Conservation (phyloP, 139 green algal genomes). For the Yamagishiella unicocca region DNA sequence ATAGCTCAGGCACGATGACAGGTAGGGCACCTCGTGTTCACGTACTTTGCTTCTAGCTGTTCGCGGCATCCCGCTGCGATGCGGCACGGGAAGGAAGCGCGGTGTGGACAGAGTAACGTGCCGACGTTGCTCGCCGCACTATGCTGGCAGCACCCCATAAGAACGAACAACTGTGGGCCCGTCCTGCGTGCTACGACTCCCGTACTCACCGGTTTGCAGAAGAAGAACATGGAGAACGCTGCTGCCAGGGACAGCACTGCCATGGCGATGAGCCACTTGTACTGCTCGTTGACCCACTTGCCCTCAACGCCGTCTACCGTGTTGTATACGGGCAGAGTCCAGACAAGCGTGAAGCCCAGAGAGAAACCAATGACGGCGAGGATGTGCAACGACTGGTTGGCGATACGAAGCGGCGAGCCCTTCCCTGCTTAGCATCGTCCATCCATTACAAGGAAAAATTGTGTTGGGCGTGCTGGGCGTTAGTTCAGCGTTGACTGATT, state of each 20-base stretch:
- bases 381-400: slow-evolving; percentile 22
- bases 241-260: background rate
- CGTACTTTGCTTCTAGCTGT: background rate
- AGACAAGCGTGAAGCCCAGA: slow-evolving; percentile 47
- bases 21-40: background rate
- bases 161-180: background rate
- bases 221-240: slow-evolving; percentile 36
- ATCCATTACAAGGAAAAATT: no score
- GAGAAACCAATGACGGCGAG: slow-evolving; percentile 32
- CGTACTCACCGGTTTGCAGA: slow-evolving; percentile 33
- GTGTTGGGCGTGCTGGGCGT: no score
- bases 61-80: background rate
- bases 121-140: no score
- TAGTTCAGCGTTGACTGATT: no score
- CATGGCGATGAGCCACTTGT: slow-evolving; percentile 44
- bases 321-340: slow-evolving; percentile 47
- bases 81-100: no score
- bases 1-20: background rate
- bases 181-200: background rate
- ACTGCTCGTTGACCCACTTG: slow-evolving; percentile 32
- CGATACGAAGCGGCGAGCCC: background rate
- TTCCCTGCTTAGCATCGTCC: background rate
- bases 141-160: background rate
- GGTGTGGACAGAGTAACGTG: no score
- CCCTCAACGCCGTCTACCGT: background rate